Base-by-base conservation (phyloP, 2,329 filamentous ascomycete genomes). In the Xylaria sp. region DNA sequence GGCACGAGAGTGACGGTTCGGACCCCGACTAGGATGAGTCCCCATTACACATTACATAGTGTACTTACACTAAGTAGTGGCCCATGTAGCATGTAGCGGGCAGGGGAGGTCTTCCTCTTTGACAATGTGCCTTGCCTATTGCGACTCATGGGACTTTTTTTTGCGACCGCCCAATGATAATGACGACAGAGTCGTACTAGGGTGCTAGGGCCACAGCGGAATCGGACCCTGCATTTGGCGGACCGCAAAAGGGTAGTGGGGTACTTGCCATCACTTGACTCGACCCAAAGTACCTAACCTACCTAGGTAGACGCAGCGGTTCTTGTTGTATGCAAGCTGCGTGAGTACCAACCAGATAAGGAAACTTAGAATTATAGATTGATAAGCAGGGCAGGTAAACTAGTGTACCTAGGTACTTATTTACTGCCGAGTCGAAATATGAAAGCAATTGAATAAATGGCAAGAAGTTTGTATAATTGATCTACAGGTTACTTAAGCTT, bases 161-260 rank as follows among this genome's bases (percentile, higher is more conserved):
- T 60, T 48, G 61, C 68, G 67, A 66, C 68, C 71, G 71, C 62
- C 69, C 63, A 71, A 67, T 69, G 57, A 64, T 63, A 67, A 72
- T 72, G 71, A 72, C 71, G 71, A 72, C 69, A 72, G 63, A 65
- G 33, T 33, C 33, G 33, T 33, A 33, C 33, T 33, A 33, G 33
- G 33, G 46, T 15, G 65, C 62, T 23, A 26, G 36, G 36, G 36
- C 28, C 36, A 38, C 65, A 60, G 36, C 64, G 66, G 68, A 71
- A 65, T 72, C 71, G 71, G 71, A 72, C 71, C 71, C 71, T 72
- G 71, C 71, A 72, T 63, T 23, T 66, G 33, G 56, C 51, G 36
- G 59, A 20, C 61, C 70, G 15, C 38, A 53, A 65, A 64, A 65
- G 68, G 33, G 33, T 33, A 61, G 70, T 67, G 65, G 69, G 61